Base-by-base conservation (phyloP, 805 yeast species). In the Zygotorulaspora danielsina region DNA sequence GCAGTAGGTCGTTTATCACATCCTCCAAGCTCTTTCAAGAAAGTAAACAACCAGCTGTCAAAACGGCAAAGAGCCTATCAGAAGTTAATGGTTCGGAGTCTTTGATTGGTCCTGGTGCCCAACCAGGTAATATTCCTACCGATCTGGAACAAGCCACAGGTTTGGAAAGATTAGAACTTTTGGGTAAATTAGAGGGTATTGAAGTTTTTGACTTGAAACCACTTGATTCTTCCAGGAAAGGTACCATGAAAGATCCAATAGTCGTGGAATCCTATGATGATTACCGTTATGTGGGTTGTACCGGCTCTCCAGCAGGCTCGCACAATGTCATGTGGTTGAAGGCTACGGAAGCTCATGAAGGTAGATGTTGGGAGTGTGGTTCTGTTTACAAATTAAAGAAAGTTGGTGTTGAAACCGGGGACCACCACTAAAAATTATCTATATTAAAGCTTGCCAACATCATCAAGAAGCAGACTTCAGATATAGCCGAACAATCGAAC, bases 341-440 rank as follows among this genome's bases (percentile, higher is more conserved):
- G 69, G 94, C 94, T 57, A 83, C 88, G 53, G 77, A 73, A 50
- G 84, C 77, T 35, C 73, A 85, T 68, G 83, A 83, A 46, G 84
- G 84, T 54, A 87, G 98, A 80, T 93, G 97, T 73, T 86, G 96
- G 96, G 96, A 93, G 69, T 90, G 97, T 69, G 98, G 98, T 69
- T 82, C 89, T 55, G 95, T 88, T 53, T 90, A 84, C 76, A 79
- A 84, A 61, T 70, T 89, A 57, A 84, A 88, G 70, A 82, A 81
- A 71, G 75, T 89, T 58, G 97, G 96, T 68, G 83, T 79, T 53
- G 83, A 81, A 53, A 76, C 69, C 46, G 78, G 70, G 57, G 80
- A 76, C 62, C 51, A 45, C 28, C 64, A 59, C 46, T 52, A 50
- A n/a, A n/a, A n/a, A n/a, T n/a, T n/a, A n/a, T n/a, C n/a, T n/a